A percentile compares a stretch with the other conserved stretches of the same genome.
Conservation (phyloP, 1,139 yeast genomes). For the Kurtzmaniella natalensis region DNA sequence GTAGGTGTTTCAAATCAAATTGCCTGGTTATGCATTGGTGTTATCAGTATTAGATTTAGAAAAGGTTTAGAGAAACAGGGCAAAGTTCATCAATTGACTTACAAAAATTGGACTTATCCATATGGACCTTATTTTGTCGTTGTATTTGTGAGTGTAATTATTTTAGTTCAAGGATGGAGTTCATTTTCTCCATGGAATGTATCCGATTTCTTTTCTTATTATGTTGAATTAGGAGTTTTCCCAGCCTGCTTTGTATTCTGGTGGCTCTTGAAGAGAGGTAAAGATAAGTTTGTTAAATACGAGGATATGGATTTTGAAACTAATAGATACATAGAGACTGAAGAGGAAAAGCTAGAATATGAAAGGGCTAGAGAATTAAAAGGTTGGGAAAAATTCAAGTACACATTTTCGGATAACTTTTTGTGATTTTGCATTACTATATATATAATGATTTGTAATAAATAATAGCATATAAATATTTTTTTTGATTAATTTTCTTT, state of each 20-base stretch:
- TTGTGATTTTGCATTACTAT: slow-evolving; percentile 11
- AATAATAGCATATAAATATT: too few relatives aligned
- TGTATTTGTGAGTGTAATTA: slow-evolving; percentile 30
- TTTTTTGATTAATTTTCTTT: too few relatives aligned
- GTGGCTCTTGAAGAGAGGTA: slow-evolving; percentile 44
- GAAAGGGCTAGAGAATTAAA: slow-evolving; percentile 35
- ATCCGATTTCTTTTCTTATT: slow-evolving; percentile 30
- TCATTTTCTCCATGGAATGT: slow-evolving; percentile 48
- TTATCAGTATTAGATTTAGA: slow-evolving; percentile 37
- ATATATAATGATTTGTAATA: background rate
- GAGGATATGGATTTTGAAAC: slow-evolving; percentile 63
- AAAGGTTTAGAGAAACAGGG: slow-evolving; percentile 34
- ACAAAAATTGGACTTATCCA: slow-evolving; percentile 40
- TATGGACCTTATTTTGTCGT: slow-evolving; percentile 39
- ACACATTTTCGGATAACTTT: slow-evolving; percentile 26
- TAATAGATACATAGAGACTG: slow-evolving; percentile 49
- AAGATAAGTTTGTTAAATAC: slow-evolving; percentile 42
- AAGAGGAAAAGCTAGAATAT: slow-evolving; percentile 42
- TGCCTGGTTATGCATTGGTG: slow-evolving; percentile 40
- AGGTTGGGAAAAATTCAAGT: slow-evolving; percentile 43
- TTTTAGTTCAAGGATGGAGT: slow-evolving; percentile 46
- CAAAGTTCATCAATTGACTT: slow-evolving; percentile 30
- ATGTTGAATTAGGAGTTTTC: slow-evolving; percentile 36
- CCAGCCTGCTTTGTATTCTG: slow-evolving; percentile 32
- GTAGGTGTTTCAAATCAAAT: slow-evolving; percentile 43